Evolutionary conservation across 1,139 yeast species (phyloP), one percentile per base, ranked within the genome.

Genomic region (Petasospora fabianii): DNA sequence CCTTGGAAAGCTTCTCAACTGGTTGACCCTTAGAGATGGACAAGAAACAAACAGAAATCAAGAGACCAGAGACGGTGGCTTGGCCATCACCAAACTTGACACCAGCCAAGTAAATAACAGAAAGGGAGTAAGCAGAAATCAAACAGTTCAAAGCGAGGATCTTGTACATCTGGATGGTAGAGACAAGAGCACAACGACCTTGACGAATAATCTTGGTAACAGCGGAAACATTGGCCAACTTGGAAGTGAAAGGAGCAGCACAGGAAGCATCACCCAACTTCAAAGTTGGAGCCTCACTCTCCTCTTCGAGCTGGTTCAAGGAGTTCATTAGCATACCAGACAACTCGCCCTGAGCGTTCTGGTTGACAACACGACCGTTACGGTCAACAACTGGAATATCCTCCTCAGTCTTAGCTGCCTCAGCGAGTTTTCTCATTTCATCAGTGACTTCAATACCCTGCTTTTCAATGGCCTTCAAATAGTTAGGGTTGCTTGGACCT

Each of bases 241-340:
- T 92, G 20, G 97, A 90, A 15, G 99, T 92, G 61, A 92, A 88
- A 33, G 99, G 99, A 28, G 99, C 99, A 42, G 99, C 99, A 55
- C 94, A 96, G 20, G 97, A 90, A 9, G 99, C 99, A 68, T 92
- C 99, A 56, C 99, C 99, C 42, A 92, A 73, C 62, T 92, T 94
- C 66, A 92, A 75, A 34, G 85, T 80, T 43, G 99, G 98, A 0
- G 94, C 95, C 52, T 90, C 97, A 41, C 71, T 84, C 41, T 81
- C 92, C 22, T 73, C 84, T 50, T 79, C 88, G 39, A 78, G 77
- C 42, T 78, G 84, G 53, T 79, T 77, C 61, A 86, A 65, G 44
- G 86, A 77, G 43, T 77, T 71, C 65, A 88, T 68, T 50, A 90
- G 66, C 52, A 83, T 73, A 51, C 85, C 92, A 34, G 96, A 92